These are phyloP conservation scores for Aspergillus hiratsukae DNA, from an alignment of 2,329 filamentous ascomycete species.

Conservation along the genomic window DNA sequence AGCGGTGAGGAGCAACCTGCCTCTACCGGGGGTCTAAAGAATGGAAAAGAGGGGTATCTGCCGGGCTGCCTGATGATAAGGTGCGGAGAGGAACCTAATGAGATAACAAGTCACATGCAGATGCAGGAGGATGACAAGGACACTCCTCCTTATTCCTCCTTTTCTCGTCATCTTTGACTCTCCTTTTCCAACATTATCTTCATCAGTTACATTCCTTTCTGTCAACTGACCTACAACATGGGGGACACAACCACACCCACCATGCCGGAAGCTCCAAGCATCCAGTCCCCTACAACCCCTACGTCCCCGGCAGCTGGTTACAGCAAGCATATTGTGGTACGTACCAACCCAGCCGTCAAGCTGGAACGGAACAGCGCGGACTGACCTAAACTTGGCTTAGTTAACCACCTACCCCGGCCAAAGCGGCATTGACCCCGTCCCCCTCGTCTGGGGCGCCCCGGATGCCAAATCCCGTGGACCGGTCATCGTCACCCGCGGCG, in stretches of 20 bases:
- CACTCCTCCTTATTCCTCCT: neutral
- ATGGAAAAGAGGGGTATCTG: constrained; percentile 1
- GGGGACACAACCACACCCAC: constrained; percentile 12
- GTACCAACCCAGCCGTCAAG: neutral
- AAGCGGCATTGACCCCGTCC: constrained; percentile 86
- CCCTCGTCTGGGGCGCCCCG: constrained; percentile 78
- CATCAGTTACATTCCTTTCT: no score
- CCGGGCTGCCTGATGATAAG: constrained; percentile 20
- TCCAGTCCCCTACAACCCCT: constrained; percentile 7
- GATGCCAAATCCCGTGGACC: constrained; percentile 75
- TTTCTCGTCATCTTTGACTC: neutral
- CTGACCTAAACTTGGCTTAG: constrained; percentile 16
- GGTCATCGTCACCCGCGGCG: constrained; percentile 65
- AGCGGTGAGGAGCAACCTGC: neutral
- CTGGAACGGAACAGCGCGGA: neutral
- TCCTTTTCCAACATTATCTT: neutral
- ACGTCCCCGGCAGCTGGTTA: constrained; percentile 20
- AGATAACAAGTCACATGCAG: constrained; percentile 22
- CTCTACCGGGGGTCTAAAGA: neutral
- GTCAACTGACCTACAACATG: constrained; percentile 16
- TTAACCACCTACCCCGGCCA: constrained; percentile 87
- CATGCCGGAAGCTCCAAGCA: constrained; percentile 15
- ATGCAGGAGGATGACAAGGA: constrained; percentile 6
- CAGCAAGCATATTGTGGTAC: constrained; percentile 34
- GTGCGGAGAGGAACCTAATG: constrained; percentile 22